Evolutionary conservation across 1,284 basidiomycete species (phyloP), one percentile per base, ranked within the genome.

Genomic region (Sanguinoderma infundibulare): DNA sequence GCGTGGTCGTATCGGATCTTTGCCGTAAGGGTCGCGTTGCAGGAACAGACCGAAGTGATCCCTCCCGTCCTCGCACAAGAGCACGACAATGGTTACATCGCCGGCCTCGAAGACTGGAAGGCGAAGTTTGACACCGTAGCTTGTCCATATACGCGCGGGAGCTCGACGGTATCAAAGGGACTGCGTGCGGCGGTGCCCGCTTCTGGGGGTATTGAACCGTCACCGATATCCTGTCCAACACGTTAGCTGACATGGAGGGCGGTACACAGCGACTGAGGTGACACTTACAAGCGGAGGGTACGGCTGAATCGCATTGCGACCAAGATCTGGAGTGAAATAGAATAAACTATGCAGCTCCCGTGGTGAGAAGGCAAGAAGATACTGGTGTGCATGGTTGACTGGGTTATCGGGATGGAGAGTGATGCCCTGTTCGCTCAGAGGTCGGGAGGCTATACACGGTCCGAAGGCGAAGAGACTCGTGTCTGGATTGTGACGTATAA

Each of bases 401-500:
- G 34, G 8, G 12, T 12, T 20, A 22, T 34, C 22, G 5, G 6
- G 20, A 5, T 20, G 8, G 17, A 42, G 40, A 7, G 6, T 12
- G 20, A 42, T 20, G 40, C 40, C 40, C 8, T 42, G 40, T 6
- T 17, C 9, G n/a, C n/a, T 22, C n/a, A 42, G 22, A 5, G 17
- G 8, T 3, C n/a, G n/a, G 40, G 7, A 8, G 7, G 34, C 8
- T 6, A 42, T n/a, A 7, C 20, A 17, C n/a, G 2, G n/a, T 24
- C 40, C 46, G 24, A 34, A 56, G 5, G 35, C 55, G 46, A 56
- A 56, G 3, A 56, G 35, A 24, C 40, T 49, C 17, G 35, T 50
- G 26, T 56, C 55, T 15, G 12, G 8, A 4, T 24, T 38, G 22
- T 56, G 46, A 6, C 39, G 36, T 46, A 56, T 56, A 24, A 56